A percentile compares a stretch with the other conserved stretches of the same genome.
phyloP scores from a whole-genome alignment of 208 protist species.

The Acanthamoeba lenticulata region DNA sequence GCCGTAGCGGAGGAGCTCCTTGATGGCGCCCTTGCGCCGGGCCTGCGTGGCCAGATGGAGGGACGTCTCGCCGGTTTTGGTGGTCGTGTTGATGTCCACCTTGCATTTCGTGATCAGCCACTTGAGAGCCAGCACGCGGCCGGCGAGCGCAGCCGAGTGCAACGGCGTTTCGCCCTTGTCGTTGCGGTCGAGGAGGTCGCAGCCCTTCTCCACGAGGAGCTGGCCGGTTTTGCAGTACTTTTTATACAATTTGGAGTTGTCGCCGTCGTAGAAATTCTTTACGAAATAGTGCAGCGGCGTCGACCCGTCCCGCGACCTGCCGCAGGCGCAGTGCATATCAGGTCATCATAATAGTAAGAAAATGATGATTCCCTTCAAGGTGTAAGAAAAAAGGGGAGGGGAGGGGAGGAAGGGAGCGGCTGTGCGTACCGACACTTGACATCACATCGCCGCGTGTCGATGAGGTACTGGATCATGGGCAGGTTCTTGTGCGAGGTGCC shows the following conservation, averaged over 20 bases:
- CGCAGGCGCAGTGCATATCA: too few species aligned
- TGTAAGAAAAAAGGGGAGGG: too few species aligned
- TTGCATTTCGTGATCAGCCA: slow-evolving; percentile 1
- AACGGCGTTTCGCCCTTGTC: slow-evolving; percentile 9
- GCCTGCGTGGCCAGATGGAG: not conserved
- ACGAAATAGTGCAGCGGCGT: not conserved
- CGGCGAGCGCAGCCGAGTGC: not conserved
- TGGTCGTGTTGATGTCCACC: not conserved
- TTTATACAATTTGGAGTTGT: slow-evolving; percentile 14
- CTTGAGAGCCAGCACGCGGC: not conserved
- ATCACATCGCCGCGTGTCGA: not conserved
- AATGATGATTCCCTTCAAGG: too few species aligned
- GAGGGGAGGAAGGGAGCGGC: not conserved
- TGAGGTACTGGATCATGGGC: not conserved
- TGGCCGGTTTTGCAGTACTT: not conserved
- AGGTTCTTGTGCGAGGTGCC: not conserved
- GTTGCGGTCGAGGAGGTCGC: not conserved
- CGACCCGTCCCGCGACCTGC: not conserved
- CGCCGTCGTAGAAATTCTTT: not conserved
- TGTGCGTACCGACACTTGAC: not conserved
- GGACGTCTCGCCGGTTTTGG: not conserved
- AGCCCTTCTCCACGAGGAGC: not conserved
- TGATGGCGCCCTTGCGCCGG: not conserved
- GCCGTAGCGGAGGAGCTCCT: not conserved
- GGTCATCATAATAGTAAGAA: too few species aligned